Evolutionary conservation across 371 early-diverging fungal species (phyloP), one percentile per base, ranked within the genome.

Genomic region (Mortierella sp.): DNA sequence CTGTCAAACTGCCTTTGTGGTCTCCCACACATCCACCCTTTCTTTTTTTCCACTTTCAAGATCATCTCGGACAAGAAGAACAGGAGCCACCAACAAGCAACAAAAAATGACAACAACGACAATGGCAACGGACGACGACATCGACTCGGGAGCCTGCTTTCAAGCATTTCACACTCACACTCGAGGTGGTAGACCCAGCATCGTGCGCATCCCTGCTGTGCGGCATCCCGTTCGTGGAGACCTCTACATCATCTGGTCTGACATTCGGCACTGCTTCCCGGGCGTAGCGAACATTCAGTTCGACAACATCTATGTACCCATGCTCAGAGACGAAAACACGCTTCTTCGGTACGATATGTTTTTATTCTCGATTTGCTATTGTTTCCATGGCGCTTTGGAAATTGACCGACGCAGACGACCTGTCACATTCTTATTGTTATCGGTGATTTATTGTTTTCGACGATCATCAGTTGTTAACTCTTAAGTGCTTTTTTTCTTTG

Each of bases 191-290:
- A 42, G 38, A 3, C 65, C 21, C 9, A 19, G 21, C 34, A 24
- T 68, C 24, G 68, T 68, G 3, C 68, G 68, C 24, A 68, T 68
- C 68, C 68, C 68, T 3, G 68, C 42, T 24, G 42, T 68, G 8
- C 68, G 68, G 21, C 68, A 68, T 38, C 68, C 68, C 34, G 38
- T 24, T 11, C 42, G 34, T 1, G 68, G 68, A 4, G 42, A 42
- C 44, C 68, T 68, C 24, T 68, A 68, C 68, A 38, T 68, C 68
- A 68, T 68, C 68, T 68, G 68, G 68, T 68, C 68, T 10, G 68
- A 68, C 68, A 68, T 68, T 24, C 68, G 42, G 2, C 68, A 68
- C 68, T 68, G 68, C 34, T 68, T 68, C 19, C 68, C 68, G 11
- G 68, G 68, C 38, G 68, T 68, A 38, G 44, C 44, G 11, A 38